Percentiles rank a stretch among this genome's conserved stretches.
phyloP scores from a whole-genome alignment of 257 asterid genomes.

The Verbascum thapsus region DNA sequence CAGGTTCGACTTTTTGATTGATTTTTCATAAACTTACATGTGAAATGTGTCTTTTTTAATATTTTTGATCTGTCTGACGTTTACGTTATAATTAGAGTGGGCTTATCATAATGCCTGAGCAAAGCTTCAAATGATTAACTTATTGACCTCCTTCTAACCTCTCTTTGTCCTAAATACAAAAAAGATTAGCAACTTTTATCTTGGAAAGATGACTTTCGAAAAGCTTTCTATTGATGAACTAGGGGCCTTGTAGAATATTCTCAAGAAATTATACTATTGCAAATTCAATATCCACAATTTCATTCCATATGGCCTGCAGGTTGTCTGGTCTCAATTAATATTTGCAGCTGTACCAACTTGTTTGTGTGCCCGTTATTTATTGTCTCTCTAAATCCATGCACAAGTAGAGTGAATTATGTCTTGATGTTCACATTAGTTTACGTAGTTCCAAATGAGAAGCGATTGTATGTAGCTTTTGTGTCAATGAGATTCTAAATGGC shows the following conservation, averaged over 20 bases:
- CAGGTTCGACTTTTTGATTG: slow-evolving; percentile 53
- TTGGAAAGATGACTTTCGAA: not conserved
- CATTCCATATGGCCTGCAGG: not conserved
- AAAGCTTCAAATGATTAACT: not conserved
- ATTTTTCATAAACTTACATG: slow-evolving; percentile 15
- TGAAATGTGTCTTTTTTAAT: not conserved
- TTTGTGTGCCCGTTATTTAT: no score
- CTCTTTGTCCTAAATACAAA: not conserved
- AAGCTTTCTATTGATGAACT: not conserved
- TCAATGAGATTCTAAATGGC: no score
- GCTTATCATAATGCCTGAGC: not conserved
- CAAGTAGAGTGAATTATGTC: no score
- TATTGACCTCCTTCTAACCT: not conserved
- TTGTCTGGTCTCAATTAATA: no score
- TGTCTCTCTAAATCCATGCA: no score
- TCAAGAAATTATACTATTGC: not conserved
- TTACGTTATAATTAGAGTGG: not conserved
- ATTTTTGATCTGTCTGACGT: not conserved
- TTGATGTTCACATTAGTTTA: no score
- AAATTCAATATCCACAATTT: not conserved
- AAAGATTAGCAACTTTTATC: not conserved
- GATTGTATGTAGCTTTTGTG: no score
- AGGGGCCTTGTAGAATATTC: not conserved
- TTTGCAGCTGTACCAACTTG: no score
- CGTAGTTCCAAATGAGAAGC: no score